phyloP scores from a whole-genome alignment of 2,329 filamentous ascomycete genomes.

The Aspergillus oerlinghausenensis region DNA sequence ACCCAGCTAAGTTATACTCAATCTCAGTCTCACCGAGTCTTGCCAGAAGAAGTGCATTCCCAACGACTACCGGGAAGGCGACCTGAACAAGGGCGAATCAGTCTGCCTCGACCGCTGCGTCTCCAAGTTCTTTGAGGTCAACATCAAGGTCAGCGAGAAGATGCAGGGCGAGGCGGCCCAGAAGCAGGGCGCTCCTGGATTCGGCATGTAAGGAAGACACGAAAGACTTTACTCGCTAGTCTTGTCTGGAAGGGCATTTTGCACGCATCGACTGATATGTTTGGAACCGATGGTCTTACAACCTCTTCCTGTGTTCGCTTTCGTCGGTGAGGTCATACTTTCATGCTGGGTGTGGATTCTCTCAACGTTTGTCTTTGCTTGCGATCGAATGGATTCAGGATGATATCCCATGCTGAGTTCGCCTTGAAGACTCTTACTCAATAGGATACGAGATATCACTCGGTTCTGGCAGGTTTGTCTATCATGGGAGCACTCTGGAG shows the following conservation, averaged over 20 bases:
- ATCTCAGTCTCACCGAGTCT: conserved; percentile 69
- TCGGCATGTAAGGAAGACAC: conserved; percentile 41
- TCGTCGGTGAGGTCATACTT: neutral
- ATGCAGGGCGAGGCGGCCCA: conserved; percentile 82
- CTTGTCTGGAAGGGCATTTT: neutral
- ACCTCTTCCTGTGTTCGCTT: neutral
- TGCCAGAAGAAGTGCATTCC: conserved; percentile 95
- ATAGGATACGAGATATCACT: neutral
- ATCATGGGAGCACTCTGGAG: neutral
- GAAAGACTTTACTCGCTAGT: neutral
- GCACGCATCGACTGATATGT: neutral
- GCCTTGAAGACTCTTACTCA: neutral
- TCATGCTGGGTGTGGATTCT: neutral
- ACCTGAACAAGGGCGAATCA: conserved; percentile 97
- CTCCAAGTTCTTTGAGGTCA: conserved; percentile 97
- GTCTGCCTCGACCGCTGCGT: conserved; percentile 98
- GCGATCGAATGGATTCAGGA: neutral
- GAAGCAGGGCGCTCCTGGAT: conserved; percentile 54
- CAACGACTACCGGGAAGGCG: conserved; percentile 84
- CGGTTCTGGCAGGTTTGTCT: neutral
- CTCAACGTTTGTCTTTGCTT: neutral
- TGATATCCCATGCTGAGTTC: neutral
- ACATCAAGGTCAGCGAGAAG: conserved; percentile 95
- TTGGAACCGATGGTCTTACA: neutral
- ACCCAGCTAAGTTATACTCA: neutral